These are phyloP conservation scores for Exophiala lecanii-corni DNA, from an alignment of 2,329 filamentous ascomycete species.

Conservation along the genomic window DNA sequence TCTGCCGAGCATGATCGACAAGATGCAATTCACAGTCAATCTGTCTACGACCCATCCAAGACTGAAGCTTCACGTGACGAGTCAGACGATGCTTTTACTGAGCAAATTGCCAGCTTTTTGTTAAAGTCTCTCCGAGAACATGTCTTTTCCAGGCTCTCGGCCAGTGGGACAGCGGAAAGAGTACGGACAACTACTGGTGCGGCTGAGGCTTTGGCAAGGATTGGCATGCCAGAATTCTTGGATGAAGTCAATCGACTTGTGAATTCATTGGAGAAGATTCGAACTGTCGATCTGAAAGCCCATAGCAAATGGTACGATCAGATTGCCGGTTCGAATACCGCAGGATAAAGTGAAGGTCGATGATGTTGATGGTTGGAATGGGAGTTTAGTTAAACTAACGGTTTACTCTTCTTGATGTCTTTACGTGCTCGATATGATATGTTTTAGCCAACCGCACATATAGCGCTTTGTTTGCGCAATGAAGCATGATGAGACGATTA, in stretches of 20 bases:
- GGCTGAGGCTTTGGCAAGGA: slow-evolving; percentile 54
- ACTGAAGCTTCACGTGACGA: slow-evolving; percentile 37
- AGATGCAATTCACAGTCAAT: slow-evolving; percentile 17
- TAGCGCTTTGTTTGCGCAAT: not conserved
- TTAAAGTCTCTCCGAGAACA: slow-evolving; percentile 57
- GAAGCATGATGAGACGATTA: not conserved
- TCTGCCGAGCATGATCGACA: slow-evolving; percentile 33
- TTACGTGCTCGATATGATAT: no score
- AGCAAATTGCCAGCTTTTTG: slow-evolving; percentile 58
- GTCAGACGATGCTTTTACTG: slow-evolving; percentile 45
- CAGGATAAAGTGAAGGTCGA: no score
- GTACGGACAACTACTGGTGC: slow-evolving; percentile 55
- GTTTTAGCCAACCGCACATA: no score
- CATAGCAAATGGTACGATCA: slow-evolving; percentile 56
- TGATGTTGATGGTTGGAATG: no score
- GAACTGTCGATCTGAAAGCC: slow-evolving; percentile 55
- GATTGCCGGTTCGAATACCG: slow-evolving; percentile 30
- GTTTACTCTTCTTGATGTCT: no score
- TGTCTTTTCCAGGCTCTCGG: slow-evolving; percentile 50
- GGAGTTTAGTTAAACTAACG: not conserved
- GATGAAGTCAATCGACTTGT: slow-evolving; percentile 56
- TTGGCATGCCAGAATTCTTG: slow-evolving; percentile 60
- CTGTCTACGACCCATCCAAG: slow-evolving; percentile 33
- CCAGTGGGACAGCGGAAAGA: slow-evolving; percentile 56
- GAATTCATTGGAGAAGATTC: slow-evolving; percentile 53